phyloP scores from a whole-genome alignment of 164 flowering plant genomes.

The Vitis rupestris region DNA sequence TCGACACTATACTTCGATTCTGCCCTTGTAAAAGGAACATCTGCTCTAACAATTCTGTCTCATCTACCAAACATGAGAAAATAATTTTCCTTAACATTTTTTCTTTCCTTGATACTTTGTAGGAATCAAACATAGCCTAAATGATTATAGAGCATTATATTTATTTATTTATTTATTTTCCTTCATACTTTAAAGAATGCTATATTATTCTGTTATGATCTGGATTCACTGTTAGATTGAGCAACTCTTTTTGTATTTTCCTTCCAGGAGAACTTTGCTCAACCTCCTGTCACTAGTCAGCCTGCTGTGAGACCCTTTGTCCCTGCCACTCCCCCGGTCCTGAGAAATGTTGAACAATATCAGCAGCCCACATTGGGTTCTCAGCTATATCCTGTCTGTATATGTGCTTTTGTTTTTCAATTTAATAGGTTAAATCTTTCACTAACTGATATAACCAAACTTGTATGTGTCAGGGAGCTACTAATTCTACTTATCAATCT shows the following conservation, averaged over 20 bases:
- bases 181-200: no score
- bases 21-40: no score
- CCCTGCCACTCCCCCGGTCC: slow-evolving; percentile 62
- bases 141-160: no score
- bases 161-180: neutral
- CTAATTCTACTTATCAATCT: slow-evolving; percentile 47
- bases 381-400: slow-evolving; percentile 80
- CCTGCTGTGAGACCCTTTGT: slow-evolving; percentile 64
- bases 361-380: slow-evolving; percentile 86
- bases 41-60: no score
- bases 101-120: no score
- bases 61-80: no score
- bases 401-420: neutral
- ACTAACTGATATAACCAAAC: neutral
- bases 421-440: neutral
- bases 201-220: neutral
- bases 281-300: slow-evolving; percentile 50
- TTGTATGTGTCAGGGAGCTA: slow-evolving; percentile 41
- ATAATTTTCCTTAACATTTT: no score
- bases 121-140: no score
- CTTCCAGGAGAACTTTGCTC: slow-evolving; percentile 49
- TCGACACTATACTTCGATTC: no score
- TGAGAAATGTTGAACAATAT: slow-evolving; percentile 74
- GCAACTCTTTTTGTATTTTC: slow-evolving; percentile 3
- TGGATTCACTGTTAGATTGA: neutral